Evolutionary conservation across 495 filamentous ascomycete genomes (phyloP).

Genomic region (Aspergillus diversus): DNA sequence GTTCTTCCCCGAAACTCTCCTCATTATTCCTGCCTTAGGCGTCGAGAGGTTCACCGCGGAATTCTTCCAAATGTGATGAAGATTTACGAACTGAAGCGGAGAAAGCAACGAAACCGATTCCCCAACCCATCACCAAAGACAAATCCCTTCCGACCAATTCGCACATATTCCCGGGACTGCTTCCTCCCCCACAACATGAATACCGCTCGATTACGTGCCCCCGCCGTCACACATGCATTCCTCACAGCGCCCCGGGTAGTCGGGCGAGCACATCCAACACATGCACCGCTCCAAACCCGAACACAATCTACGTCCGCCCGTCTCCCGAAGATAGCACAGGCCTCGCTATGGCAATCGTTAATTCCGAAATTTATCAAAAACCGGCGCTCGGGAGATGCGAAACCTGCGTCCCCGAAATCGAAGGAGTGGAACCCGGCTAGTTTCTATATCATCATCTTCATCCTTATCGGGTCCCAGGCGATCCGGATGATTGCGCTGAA

Average conservation of each 20-base stretch:
- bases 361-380: slow-evolving; percentile 56
- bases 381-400: slow-evolving; percentile 28
- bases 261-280: background rate
- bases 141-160: background rate
- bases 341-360: slow-evolving; percentile 71
- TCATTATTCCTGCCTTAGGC: slow-evolving; percentile 21
- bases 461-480: slow-evolving; percentile 90
- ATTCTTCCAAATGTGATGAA: slow-evolving; percentile 2
- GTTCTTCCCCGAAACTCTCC: slow-evolving; percentile 5
- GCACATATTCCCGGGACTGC: background rate
- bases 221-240: background rate
- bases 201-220: slow-evolving; percentile 11
- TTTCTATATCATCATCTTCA: slow-evolving; percentile 87
- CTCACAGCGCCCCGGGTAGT: slow-evolving; percentile 1
- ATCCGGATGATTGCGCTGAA: slow-evolving; percentile 86
- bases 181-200: background rate
- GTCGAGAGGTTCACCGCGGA: background rate
- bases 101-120: background rate
- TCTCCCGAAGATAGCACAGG: slow-evolving; percentile 62
- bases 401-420: slow-evolving; percentile 44
- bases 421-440: slow-evolving; percentile 93
- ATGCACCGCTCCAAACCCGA: slow-evolving; percentile 16
- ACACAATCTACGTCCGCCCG: slow-evolving; percentile 34
- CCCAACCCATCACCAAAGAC: background rate
- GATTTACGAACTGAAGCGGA: too few relatives aligned